Base-by-base conservation (phyloP, 2,329 filamentous ascomycete genomes). In the Sordariomycetes sp. region DNA sequence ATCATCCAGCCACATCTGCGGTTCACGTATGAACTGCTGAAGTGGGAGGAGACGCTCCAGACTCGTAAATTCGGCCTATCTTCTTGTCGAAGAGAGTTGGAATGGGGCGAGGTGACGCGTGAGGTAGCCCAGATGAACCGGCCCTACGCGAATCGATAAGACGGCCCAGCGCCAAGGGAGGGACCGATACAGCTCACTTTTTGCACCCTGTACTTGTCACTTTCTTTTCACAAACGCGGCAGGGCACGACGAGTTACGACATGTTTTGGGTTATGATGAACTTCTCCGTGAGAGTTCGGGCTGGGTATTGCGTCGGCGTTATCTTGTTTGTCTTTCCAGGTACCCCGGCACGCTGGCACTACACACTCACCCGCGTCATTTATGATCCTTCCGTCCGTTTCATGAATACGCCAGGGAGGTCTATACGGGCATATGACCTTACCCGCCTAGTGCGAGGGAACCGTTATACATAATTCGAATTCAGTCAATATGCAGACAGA, bases 1-100 rank as follows among this genome's bases (percentile, higher is more conserved):
- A 99, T 99, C 62, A 97, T 99, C 62, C 94, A 99, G 70, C 94
- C 94, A 14, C 93, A 99, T 74, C 79, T 99, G 59, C 83, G 90
- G 60, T 99, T 99, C 73, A 88, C 89, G 64, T 96, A 97, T 68
- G 94, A 99, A 73, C 80, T 99, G 34, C 79, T 99, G 55, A 95
- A 95, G 70, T 97, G 93, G 90, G 94, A 99, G 72, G 93, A 97
- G 71, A 72, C 80, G 35, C 82, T 92, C 61, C 83, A 81, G 32
- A 32, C 14, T 16, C 50, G 56, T n/a, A 66, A 68, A 52, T 79
- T 73, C 70, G 79, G 72, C 68, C 76, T 71, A 71, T 76, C 68
- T 53, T 66, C 60, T n/a, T 56, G 87, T 59, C 85, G 83, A 65
- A 80, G 93, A 63, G 92, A 97, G 66, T 76, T 97, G 34, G 94